phyloP scores from a whole-genome alignment of 257 asterid species.

The Capsicum chinense region DNA sequence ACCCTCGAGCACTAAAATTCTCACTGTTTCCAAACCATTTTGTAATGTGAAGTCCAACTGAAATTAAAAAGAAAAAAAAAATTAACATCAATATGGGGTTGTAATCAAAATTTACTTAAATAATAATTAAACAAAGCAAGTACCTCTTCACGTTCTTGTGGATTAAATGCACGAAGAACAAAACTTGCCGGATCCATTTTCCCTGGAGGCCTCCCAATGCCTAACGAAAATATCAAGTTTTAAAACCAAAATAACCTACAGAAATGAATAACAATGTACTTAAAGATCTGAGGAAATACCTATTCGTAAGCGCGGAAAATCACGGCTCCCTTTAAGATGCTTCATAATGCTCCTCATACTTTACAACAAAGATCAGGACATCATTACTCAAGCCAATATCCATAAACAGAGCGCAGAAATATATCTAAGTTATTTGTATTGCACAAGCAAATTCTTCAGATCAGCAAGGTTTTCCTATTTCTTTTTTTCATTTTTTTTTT shows the following conservation, averaged over 20 bases:
- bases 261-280: background rate
- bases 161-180: constrained; percentile 84
- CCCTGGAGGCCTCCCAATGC: constrained; percentile 96
- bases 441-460: constrained; percentile 3
- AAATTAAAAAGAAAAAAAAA: background rate
- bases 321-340: constrained; percentile 78
- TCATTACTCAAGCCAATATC: background rate
- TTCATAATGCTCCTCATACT: constrained; percentile 91
- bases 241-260: background rate
- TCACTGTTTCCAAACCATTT: constrained; percentile 79
- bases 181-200: constrained; percentile 77
- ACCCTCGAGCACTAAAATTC: constrained; percentile 69
- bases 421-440: background rate
- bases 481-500: background rate
- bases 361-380: constrained; percentile 32
- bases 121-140: background rate
- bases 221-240: constrained; percentile 36
- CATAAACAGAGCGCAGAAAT: background rate
- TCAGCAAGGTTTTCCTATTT: background rate
- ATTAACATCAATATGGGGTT: constrained; percentile 20
- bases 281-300: constrained; percentile 46
- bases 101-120: constrained; percentile 10
- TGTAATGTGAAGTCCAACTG: constrained; percentile 85
- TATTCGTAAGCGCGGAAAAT: constrained; percentile 88
- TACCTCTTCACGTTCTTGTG: constrained; percentile 86